These are phyloP conservation scores for Dictyostelium citrinum DNA, from an alignment of 78 protist genomes.

Conservation along the genomic window DNA sequence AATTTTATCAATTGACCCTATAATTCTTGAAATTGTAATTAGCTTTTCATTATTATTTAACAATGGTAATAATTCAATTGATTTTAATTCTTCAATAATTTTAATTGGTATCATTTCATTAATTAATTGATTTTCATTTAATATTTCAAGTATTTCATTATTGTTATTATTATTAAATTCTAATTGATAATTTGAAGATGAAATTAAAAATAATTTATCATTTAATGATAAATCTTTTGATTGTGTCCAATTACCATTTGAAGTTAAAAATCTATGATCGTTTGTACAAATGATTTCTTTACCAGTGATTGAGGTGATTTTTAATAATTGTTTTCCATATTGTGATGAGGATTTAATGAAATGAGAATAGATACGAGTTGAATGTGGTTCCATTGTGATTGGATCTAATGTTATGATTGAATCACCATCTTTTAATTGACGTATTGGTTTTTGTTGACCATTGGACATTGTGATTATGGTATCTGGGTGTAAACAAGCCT, in stretches of 20 bases:
- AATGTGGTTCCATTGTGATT: background rate
- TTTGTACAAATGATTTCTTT: conserved; percentile 14
- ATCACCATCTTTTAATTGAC: conserved; percentile 16
- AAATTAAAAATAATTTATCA: background rate
- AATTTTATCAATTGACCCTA: background rate
- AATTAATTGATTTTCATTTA: background rate
- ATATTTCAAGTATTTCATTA: background rate
- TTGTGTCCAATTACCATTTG: conserved; percentile 27
- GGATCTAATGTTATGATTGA: background rate
- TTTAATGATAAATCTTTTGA: background rate
- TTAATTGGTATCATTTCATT: background rate
- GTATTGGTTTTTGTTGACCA: background rate
- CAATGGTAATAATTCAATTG: conserved; percentile 8
- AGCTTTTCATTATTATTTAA: background rate
- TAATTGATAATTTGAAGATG: background rate
- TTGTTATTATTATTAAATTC: background rate
- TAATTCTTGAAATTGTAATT: background rate
- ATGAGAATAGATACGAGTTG: conserved; percentile 11
- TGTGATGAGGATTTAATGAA: background rate
- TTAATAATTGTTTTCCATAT: conserved; percentile 6
- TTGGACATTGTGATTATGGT: background rate
- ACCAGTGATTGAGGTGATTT: conserved; percentile 16
- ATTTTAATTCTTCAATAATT: background rate
- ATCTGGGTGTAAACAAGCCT: conserved; percentile 64
- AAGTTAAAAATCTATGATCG: conserved; percentile 48